phyloP scores from a whole-genome alignment of 805 yeast genomes.

The Yarrowia alimentaria region DNA sequence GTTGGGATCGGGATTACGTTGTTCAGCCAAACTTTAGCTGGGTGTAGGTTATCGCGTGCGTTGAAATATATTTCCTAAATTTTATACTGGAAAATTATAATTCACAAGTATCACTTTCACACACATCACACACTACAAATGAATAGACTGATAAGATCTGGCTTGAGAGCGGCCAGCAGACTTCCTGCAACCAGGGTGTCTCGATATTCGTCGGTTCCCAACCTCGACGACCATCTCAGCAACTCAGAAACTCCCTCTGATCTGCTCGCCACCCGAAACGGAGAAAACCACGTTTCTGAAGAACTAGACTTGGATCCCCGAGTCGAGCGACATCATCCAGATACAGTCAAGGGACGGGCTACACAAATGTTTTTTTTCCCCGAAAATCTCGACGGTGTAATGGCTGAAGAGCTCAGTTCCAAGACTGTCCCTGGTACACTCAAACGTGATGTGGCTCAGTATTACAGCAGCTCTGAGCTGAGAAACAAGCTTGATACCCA shows the following conservation, averaged over 20 bases:
- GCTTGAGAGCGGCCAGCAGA: no score
- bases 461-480: slow-evolving; percentile 41
- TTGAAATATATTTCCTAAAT: no score
- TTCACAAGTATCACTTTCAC: no score
- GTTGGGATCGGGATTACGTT: slow-evolving; percentile 6
- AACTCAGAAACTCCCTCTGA: no score
- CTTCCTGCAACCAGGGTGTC: no score
- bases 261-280: background rate
- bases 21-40: background rate
- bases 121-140: no score
- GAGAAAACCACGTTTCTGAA: background rate
- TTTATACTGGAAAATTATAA: no score
- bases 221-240: no score
- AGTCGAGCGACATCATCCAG: slow-evolving; percentile 5
- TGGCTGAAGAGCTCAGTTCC: background rate
- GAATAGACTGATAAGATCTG: no score
- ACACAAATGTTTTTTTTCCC: slow-evolving; percentile 13
- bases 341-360: slow-evolving; percentile 1
- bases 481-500: background rate
- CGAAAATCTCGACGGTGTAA: background rate
- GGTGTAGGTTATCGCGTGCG: slow-evolving; percentile 3
- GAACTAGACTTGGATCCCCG: background rate
- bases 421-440: slow-evolving; percentile 55
- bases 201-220: no score
- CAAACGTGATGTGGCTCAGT: slow-evolving; percentile 58